Base-by-base conservation (phyloP, 805 yeast genomes). In the Clavispora carvajalis region DNA sequence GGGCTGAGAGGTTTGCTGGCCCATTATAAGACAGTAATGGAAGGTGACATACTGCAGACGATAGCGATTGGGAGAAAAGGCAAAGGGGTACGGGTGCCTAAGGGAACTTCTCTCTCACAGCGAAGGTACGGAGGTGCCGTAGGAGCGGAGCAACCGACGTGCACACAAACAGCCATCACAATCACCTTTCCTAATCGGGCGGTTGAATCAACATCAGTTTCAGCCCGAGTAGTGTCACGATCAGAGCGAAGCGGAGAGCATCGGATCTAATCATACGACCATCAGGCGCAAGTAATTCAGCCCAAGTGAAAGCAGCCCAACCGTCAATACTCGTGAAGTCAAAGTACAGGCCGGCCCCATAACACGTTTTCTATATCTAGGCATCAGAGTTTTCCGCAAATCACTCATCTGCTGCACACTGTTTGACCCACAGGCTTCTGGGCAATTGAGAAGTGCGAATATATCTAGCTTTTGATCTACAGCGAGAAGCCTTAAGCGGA, bases 1-100 rank as follows among this genome's bases (percentile, higher is more conserved):
- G 1, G 79, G 76, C 38, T 75, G 72, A 16, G 77, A 68, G 13
- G 69, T 54, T 30, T 69, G 52, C 47, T 62, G 67, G 29, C 74
- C 74, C 74, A 69, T 69, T n/a, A 22, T 1, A n/a, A 13, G 42
- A 34, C 12, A 7, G 33, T 23, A 12, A 19, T 15, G 18, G 8
- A 26, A n/a, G 16, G 12, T 7, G 31, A 15, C 19, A 28, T 11
- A 28, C 19, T 15, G 19, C 19, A 28, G 18, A 28, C 31, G 31
- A 8, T 12, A 16, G 2, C 15, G 19, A 13, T n/a, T 17, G 16
- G 17, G 18, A 8, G 31, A 7, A 11, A 10, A 12, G 19, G 8
- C n/a, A n/a, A n/a, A n/a, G n/a, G n/a, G n/a, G n/a, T n/a, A n/a
- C n/a, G n/a, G n/a, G n/a, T n/a, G n/a, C n/a, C n/a, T n/a, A n/a